Evolutionary conservation across 2,329 filamentous ascomycete species (phyloP), one percentile per base, ranked within the genome.

Genomic region (Juglanconis oblonga): DNA sequence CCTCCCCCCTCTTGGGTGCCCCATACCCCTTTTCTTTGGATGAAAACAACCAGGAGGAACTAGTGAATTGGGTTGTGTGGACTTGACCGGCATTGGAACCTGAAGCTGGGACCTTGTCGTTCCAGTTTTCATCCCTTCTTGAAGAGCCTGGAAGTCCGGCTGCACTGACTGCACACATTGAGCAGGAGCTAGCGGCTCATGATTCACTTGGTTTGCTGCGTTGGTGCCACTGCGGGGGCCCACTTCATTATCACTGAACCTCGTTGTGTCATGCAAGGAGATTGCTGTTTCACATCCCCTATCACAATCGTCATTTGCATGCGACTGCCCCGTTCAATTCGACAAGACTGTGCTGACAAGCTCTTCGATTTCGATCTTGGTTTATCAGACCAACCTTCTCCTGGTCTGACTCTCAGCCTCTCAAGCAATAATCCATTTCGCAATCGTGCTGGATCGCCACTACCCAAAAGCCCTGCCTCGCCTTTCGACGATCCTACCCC

Each of bases 361-460:
- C 55, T 51, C 14, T 53, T 57, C 65, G 55, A 59, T 66, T 67
- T 68, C 69, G 68, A 65, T 57, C 63, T 62, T 57, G 58, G 52
- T 63, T 67, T 69, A 72, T 72, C 48, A 77, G 76, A 74, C 68
- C 74, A 74, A 67, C 80, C 76, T 65, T 82, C 83, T 67, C 73
- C 81, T 65, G 81, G 80, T 66, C 78, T 88, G 71, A 78, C 83
- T 57, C 77, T 89, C 72, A 88, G 87, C 74, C 83, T 92, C 70
- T 87, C 87, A 73, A 92, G 89, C 73, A 92, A 92, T 81, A 93
- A 93, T 72, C 90, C 90, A 64, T 93, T 86, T 69, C 87, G 89
- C 78, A 91, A 91, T 74, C 86, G 88, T 70, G 85, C 87, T 65
- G 79, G 80, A 42, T 90, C 88, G 64, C 87, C 84, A 64, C 67